Conservation (phyloP, 768 basidiomycete species). For the Rhodotorula sphaerocarpa region DNA sequence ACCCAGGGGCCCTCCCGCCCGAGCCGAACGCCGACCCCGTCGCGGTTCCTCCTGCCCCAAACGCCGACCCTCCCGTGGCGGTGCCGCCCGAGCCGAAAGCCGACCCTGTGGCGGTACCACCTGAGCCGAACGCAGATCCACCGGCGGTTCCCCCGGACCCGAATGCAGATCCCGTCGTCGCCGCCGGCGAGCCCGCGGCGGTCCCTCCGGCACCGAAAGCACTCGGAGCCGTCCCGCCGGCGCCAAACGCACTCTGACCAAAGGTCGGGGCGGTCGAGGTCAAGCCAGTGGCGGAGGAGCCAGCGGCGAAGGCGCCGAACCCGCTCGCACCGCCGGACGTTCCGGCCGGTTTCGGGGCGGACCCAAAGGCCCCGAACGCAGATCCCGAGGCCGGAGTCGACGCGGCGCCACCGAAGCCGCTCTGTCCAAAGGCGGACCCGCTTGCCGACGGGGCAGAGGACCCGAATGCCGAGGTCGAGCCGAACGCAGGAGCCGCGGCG, state of each 20-base stretch:
- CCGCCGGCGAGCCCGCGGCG: background rate
- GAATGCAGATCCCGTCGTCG: background rate
- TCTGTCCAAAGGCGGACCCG: slow-evolving; percentile 7
- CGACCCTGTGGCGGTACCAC: background rate
- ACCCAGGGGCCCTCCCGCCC: background rate
- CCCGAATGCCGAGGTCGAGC: slow-evolving; percentile 17
- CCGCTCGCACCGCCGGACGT: background rate
- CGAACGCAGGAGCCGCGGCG: slow-evolving; percentile 3
- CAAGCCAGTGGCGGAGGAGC: background rate
- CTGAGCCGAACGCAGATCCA: background rate
- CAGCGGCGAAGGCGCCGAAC: slow-evolving; percentile 4
- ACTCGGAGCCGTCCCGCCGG: slow-evolving; percentile 2
- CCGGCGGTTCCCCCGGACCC: slow-evolving; percentile 6
- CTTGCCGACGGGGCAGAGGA: background rate
- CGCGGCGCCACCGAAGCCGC: slow-evolving; percentile 5
- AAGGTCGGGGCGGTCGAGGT: slow-evolving; percentile 4
- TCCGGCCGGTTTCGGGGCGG: slow-evolving; percentile 9
- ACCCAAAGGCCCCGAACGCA: slow-evolving; percentile 15
- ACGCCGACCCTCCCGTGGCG: background rate
- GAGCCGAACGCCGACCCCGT: background rate
- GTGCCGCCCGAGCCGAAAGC: slow-evolving; percentile 19
- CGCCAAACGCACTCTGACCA: slow-evolving; percentile 18
- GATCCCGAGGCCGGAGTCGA: slow-evolving; percentile 1
- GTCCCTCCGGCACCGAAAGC: background rate
- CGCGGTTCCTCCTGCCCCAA: background rate